phyloP scores from a whole-genome alignment of 441 rosid species.

The Populus hybrid region DNA sequence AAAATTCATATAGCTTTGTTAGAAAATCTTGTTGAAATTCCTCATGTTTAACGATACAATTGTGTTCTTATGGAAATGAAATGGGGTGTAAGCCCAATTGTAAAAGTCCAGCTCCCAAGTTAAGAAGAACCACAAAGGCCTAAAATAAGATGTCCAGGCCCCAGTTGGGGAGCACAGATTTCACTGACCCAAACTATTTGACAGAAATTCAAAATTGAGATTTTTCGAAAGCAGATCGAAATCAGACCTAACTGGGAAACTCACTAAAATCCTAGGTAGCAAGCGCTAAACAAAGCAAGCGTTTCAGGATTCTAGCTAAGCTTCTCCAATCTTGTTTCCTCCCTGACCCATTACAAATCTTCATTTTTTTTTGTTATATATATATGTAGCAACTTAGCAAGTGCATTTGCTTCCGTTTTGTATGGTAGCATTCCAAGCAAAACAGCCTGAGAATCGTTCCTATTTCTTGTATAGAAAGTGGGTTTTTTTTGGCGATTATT shows the following conservation, averaged over 20 bases:
- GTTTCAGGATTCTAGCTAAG: not conserved
- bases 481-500: not conserved
- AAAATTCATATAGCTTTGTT: too few relatives aligned
- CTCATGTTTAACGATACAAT: too few relatives aligned
- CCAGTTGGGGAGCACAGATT: not conserved
- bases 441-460: not conserved
- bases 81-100: not conserved
- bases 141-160: not conserved
- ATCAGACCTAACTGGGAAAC: not conserved
- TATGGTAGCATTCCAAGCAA: not conserved
- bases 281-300: not conserved
- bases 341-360: not conserved
- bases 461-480: not conserved
- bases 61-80: too few relatives aligned
- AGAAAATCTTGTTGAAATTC: too few relatives aligned
- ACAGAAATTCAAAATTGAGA: not conserved
- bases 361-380: not conserved
- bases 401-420: not conserved
- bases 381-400: not conserved
- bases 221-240: conserved; percentile 5
- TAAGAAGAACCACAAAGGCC: not conserved
- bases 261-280: not conserved
- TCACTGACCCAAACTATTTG: not conserved
- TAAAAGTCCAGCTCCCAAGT: not conserved
- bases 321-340: not conserved